A percentile compares a stretch with the other conserved stretches of the same genome.
Evolutionary conservation across 257 asterid genomes (phyloP).

Genomic region (Forsythia suspensa): DNA sequence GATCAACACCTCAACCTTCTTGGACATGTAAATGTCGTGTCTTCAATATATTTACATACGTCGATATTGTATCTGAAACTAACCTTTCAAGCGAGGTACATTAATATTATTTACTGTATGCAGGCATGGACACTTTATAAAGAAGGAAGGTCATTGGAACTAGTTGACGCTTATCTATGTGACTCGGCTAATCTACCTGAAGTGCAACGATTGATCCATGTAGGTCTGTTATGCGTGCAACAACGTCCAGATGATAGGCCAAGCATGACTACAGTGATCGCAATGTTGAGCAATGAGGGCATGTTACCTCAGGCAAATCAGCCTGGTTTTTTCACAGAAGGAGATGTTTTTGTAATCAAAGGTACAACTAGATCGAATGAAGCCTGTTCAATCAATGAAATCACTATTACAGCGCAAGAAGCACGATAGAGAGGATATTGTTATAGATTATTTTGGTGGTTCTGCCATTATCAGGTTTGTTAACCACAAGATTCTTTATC

Average conservation of each 20-base stretch:
- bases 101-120: background rate
- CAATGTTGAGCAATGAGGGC: constrained; percentile 20
- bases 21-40: constrained; percentile 27
- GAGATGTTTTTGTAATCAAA: constrained; percentile 1
- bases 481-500: background rate
- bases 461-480: background rate
- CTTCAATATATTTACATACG: background rate
- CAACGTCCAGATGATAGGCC: constrained; percentile 27
- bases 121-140: constrained; percentile 42
- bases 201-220: constrained; percentile 26
- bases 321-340: constrained; percentile 27
- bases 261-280: constrained; percentile 22
- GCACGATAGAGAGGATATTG: constrained; percentile 5
- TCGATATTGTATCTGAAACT: background rate
- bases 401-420: constrained; percentile 21
- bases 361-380: constrained; percentile 7
- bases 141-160: constrained; percentile 31
- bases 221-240: constrained; percentile 33
- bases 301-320: constrained; percentile 23
- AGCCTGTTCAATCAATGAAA: constrained; percentile 15
- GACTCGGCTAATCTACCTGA: constrained; percentile 3
- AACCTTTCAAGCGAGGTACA: background rate
- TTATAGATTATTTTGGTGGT: background rate
- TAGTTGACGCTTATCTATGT: constrained; percentile 21
- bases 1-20: constrained; percentile 40